These are phyloP conservation scores for Zygosaccharomyces kombuchaensis DNA, from an alignment of 805 yeast species.

Conservation along the genomic window DNA sequence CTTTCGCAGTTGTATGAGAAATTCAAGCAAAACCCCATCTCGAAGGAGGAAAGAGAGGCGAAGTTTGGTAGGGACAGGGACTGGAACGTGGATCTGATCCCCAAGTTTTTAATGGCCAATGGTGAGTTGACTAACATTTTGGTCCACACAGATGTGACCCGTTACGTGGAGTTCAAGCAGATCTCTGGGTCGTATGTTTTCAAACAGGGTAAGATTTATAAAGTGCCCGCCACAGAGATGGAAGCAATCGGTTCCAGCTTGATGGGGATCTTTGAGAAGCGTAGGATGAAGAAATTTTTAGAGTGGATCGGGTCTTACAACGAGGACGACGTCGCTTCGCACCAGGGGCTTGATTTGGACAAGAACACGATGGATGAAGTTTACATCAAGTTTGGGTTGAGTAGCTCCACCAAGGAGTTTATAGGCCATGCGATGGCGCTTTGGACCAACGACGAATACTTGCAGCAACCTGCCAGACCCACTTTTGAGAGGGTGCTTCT, in stretches of 20 bases:
- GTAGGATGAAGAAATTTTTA: conserved; percentile 87
- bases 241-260: conserved; percentile 90
- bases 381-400: conserved; percentile 83
- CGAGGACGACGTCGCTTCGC: conserved; percentile 75
- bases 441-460: conserved; percentile 87
- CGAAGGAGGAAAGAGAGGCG: conserved; percentile 58
- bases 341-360: conserved; percentile 82
- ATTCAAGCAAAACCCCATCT: conserved; percentile 76
- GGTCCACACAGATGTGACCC: conserved; percentile 92
- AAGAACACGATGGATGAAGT: conserved; percentile 87
- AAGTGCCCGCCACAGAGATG: conserved; percentile 86
- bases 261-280: conserved; percentile 94
- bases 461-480: conserved; percentile 86
- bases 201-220: conserved; percentile 80
- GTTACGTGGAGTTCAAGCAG: conserved; percentile 94
- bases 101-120: conserved; percentile 94
- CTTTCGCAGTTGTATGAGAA: conserved; percentile 66
- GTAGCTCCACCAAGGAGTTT: conserved; percentile 89
- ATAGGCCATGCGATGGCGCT: conserved; percentile 99
- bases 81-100: conserved; percentile 97
- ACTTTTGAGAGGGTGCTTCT: conserved; percentile 80
- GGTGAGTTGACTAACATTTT: conserved; percentile 95
- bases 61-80: conserved; percentile 88
- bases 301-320: conserved; percentile 81
- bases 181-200: conserved; percentile 94